Base-by-base conservation (phyloP, 352 stramenopile genomes). In the Elongisporangium anandrum region DNA sequence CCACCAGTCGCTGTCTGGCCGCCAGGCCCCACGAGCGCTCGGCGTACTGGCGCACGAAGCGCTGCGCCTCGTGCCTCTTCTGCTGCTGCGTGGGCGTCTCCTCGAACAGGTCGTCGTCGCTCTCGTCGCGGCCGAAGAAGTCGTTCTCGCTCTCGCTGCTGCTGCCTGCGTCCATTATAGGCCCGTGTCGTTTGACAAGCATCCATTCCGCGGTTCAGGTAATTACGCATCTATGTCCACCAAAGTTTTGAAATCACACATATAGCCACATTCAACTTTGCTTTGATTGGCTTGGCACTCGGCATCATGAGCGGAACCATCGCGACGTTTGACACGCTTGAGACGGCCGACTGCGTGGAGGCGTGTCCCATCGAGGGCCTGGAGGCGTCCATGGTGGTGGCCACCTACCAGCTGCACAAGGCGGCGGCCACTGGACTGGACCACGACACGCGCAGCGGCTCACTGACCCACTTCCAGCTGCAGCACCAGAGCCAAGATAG, bases 261-360 rank as follows among this genome's bases (percentile, higher is more conserved):
- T 41, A 15, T 41, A 41, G 5, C 6, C 29, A 13, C 29, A 8
- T 41, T 4, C 29, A 41, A 13, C 29, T 13, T 2, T 41, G 29
- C 29, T 41, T 41, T 41, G 29, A 41, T 41, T 41, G 29, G 29
- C 29, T 41, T 41, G 5, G 9, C 5, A 8, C 4, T 41, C 17
- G 21, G 23, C 45, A 64, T 57, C 38, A 52, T 39, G 52, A 72
- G 57, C 57, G 56, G 57, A 50, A 86, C 79, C 26, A 41, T 90
- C n/a, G 80, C 73, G 57, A 82, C 74, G 54, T 91, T 93, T 60
- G 83, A 89, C 64, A 93, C 83, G 45, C 61, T 56, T 15, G 78
- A 92, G 75, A 92, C 85, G 24, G 84, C 86, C 24, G 86, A 95
- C 72, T 95, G 86, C 60, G 84, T 95, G 38, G 86, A 95, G 63